A percentile compares a stretch with the other conserved stretches of the same genome.
Evolutionary conservation across 371 early-diverging fungal genomes (phyloP).

Genomic region (Chytridiales sp.): DNA sequence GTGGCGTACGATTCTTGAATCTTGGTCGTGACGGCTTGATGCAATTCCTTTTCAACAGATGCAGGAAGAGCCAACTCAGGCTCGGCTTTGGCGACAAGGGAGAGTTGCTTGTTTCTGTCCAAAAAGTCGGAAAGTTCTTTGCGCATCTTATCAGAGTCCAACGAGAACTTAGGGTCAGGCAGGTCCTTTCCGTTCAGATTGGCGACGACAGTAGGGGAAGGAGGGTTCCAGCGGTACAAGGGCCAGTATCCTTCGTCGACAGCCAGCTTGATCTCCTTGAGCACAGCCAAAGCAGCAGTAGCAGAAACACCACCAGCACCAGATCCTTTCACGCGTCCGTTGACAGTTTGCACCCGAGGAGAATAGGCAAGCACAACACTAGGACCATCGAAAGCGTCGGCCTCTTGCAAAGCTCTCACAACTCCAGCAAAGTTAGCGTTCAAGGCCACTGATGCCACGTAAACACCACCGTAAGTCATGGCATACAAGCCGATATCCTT

Average conservation of each 20-base stretch:
- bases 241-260: constrained; percentile 92
- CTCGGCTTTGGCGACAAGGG: constrained; percentile 60
- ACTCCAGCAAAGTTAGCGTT: constrained; percentile 86
- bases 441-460: constrained; percentile 87
- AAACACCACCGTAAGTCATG: constrained; percentile 86
- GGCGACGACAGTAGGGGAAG: constrained; percentile 22
- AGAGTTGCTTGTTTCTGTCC: constrained; percentile 77
- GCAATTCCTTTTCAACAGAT: constrained; percentile 47
- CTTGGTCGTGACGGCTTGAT: constrained; percentile 55
- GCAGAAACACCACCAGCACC: constrained; percentile 27
- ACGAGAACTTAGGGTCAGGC: constrained; percentile 49
- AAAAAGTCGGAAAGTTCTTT: constrained; percentile 77
- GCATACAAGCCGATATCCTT: constrained; percentile 94
- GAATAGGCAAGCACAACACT: constrained; percentile 85
- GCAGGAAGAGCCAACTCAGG: constrained; percentile 55
- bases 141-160: constrained; percentile 85
- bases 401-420: constrained; percentile 81
- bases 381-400: constrained; percentile 87
- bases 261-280: constrained; percentile 86
- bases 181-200: constrained; percentile 61
- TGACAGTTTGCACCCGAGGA: constrained; percentile 52
- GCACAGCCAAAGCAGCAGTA: constrained; percentile 59
- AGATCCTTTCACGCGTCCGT: constrained; percentile 27
- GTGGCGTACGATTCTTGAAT: constrained; percentile 64
- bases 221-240: constrained; percentile 90